phyloP scores from a whole-genome alignment of 2,329 filamentous ascomycete species.

The Aspergillus persii region DNA sequence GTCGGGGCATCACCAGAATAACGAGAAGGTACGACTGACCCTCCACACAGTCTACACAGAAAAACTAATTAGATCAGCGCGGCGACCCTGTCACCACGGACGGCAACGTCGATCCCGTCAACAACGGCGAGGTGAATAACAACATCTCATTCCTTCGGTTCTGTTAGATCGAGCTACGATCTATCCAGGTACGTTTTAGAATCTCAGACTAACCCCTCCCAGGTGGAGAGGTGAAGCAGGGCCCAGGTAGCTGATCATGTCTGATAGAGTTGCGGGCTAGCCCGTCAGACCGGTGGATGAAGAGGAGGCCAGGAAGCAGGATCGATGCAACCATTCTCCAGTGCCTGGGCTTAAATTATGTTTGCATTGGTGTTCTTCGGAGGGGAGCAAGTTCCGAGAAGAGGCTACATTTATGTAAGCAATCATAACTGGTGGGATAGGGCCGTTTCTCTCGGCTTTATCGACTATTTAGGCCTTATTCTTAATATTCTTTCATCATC shows the following conservation, averaged over 20 bases:
- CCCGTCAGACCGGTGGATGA: neutral
- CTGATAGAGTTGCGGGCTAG: neutral
- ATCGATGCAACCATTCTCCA: neutral
- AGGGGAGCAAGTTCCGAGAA: neutral
- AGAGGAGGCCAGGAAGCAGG: neutral
- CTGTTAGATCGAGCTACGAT: conserved; percentile 3
- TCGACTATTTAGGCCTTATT: neutral
- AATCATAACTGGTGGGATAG: neutral
- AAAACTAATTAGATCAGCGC: conserved; percentile 3
- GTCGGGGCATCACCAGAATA: neutral
- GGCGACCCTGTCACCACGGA: conserved; percentile 3
- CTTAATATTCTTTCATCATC: neutral
- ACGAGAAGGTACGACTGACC: conserved; percentile 3
- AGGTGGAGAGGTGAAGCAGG: neutral
- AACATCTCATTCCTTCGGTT: conserved; percentile 13
- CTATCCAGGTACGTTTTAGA: neutral
- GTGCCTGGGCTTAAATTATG: neutral
- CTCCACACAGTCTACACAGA: neutral
- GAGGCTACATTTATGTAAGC: neutral
- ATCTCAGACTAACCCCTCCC: neutral
- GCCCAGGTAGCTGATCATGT: neutral
- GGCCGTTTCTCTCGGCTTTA: neutral
- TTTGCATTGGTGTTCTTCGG: neutral
- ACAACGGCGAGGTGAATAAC: conserved; percentile 13
- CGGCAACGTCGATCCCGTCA: conserved; percentile 11